phyloP scores from a whole-genome alignment of 1,284 basidiomycete species.

The Fomitiporia mediterranea region DNA sequence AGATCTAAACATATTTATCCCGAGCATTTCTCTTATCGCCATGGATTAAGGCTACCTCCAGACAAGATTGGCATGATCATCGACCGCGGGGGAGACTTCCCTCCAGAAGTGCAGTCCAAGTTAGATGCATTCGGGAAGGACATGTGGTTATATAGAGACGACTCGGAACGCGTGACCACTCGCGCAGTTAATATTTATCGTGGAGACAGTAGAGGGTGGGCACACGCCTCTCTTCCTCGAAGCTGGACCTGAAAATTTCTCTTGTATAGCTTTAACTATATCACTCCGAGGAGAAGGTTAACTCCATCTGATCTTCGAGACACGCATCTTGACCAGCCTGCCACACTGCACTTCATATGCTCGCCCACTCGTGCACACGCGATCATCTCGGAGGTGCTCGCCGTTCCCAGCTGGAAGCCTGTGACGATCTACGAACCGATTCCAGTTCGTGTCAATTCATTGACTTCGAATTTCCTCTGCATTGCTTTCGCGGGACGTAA shows the following conservation, averaged over 20 bases:
- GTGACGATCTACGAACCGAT: constrained; percentile 82
- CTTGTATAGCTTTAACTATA: constrained; percentile 70
- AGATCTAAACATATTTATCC: background rate
- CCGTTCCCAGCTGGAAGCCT: constrained; percentile 55
- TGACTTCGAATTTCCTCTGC: background rate
- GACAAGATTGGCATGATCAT: constrained; percentile 74
- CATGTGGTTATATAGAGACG: constrained; percentile 77
- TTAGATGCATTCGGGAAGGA: constrained; percentile 66
- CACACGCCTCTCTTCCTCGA: constrained; percentile 6
- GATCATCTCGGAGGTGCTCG: constrained; percentile 61
- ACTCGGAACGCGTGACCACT: constrained; percentile 52
- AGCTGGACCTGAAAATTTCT: constrained; percentile 8
- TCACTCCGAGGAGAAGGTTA: constrained; percentile 69
- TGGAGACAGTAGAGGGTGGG: constrained; percentile 68
- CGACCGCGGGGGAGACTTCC: constrained; percentile 81
- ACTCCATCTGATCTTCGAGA: constrained; percentile 62
- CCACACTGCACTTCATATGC: constrained; percentile 82
- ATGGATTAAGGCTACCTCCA: constrained; percentile 54
- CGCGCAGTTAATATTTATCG: constrained; percentile 77
- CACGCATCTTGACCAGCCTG: constrained; percentile 50
- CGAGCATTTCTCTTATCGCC: background rate
- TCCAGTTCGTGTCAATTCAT: constrained; percentile 47
- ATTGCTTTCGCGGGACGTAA: constrained; percentile 2
- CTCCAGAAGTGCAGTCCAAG: constrained; percentile 46
- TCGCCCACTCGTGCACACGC: constrained; percentile 66